A percentile compares a stretch with the other conserved stretches of the same genome.
These are phyloP conservation scores for Aphanocladium album DNA, from an alignment of 2,329 filamentous ascomycete genomes.

Conservation along the genomic window DNA sequence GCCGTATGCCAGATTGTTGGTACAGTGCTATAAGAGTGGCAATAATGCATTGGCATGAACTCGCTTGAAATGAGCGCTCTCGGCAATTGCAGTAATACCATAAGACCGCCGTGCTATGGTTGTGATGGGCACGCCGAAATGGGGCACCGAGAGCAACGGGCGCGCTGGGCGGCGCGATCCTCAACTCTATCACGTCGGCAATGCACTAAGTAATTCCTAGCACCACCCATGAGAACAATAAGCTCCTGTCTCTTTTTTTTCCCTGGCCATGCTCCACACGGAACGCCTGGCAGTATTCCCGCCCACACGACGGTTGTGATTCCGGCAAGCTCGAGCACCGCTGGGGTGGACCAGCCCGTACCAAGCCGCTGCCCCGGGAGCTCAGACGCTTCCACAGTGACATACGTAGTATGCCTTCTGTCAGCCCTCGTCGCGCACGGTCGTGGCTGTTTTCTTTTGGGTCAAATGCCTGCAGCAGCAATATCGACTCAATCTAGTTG, in stretches of 20 bases:
- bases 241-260: not conserved
- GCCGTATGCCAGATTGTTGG: not conserved
- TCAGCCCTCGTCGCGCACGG: constrained; percentile 11
- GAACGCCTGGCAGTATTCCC: constrained; percentile 11
- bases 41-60: not conserved
- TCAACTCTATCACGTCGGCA: constrained; percentile 8
- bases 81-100: not conserved
- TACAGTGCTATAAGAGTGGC: not conserved
- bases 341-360: constrained; percentile 1
- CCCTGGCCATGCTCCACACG: constrained; percentile 7
- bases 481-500: constrained; percentile 8
- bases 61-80: not conserved
- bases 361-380: constrained; percentile 7
- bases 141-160: not conserved
- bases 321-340: not conserved
- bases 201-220: not conserved
- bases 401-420: not conserved
- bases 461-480: constrained; percentile 5
- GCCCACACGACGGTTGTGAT: constrained; percentile 9
- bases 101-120: not conserved
- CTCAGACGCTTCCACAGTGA: constrained; percentile 4
- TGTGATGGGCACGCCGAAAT: not conserved
- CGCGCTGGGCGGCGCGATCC: constrained; percentile 3
- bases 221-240: not conserved
- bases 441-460: constrained; percentile 3